Conservation (phyloP, 768 basidiomycete species). For the Suillus placidus region DNA sequence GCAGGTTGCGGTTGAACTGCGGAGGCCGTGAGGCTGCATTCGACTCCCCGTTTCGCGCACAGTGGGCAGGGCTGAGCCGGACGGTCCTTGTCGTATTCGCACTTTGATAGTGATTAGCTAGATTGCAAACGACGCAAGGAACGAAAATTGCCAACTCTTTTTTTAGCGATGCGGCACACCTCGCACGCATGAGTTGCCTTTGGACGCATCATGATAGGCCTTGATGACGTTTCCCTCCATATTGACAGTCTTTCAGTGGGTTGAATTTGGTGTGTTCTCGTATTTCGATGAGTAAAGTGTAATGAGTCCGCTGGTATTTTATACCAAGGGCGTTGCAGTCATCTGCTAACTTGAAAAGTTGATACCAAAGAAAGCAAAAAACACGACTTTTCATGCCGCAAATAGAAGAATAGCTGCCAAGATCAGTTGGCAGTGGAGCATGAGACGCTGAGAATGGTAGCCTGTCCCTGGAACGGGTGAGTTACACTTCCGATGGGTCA, state of each 20-base stretch:
- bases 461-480: not conserved
- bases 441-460: not conserved
- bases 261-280: not conserved
- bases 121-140: not conserved
- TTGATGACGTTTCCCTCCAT: not conserved
- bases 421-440: not conserved
- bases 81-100: constrained; percentile 19
- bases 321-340: not conserved
- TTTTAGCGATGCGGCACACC: not conserved
- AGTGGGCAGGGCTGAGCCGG: constrained; percentile 23
- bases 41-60: constrained; percentile 18
- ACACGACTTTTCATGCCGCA: constrained; percentile 1
- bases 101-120: not conserved
- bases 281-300: not conserved
- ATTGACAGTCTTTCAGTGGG: not conserved
- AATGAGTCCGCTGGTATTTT: not conserved
- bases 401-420: not conserved
- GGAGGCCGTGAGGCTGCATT: constrained; percentile 19
- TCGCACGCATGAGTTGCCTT: not conserved
- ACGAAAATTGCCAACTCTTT: not conserved
- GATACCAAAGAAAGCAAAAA: not conserved
- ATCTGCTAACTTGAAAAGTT: not conserved
- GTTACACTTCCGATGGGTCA: not conserved
- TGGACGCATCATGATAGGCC: not conserved
- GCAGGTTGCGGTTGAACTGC: constrained; percentile 12